Percentiles rank a stretch among this genome's conserved stretches.
Conservation (phyloP, 306 rosid genomes). For the Vicia villosa region DNA sequence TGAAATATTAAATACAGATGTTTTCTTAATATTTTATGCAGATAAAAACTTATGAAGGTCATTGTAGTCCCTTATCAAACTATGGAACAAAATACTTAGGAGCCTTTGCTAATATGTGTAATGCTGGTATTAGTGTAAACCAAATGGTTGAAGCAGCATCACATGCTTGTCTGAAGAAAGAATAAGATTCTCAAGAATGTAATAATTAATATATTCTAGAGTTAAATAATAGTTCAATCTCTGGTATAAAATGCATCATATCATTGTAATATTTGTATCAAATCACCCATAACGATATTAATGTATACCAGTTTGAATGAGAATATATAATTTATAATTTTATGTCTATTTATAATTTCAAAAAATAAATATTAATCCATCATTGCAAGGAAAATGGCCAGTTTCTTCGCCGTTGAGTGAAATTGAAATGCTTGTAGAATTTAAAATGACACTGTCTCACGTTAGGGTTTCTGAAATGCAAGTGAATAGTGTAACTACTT, state of each 20-base stretch:
- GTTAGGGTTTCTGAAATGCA: too few species aligned
- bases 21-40: not conserved
- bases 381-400: too few species aligned
- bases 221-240: not conserved
- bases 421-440: too few species aligned
- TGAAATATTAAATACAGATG: not conserved
- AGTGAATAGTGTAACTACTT: too few species aligned
- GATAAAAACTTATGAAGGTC: conserved; percentile 39
- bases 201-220: not conserved
- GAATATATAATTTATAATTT: too few species aligned
- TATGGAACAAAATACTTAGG: conserved; percentile 41
- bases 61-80: conserved; percentile 33
- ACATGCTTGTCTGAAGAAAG: conserved; percentile 42
- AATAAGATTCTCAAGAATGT: not conserved
- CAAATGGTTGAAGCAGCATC: conserved; percentile 34
- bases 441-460: too few species aligned
- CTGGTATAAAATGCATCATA: not conserved
- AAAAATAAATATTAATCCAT: too few species aligned
- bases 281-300: too few species aligned
- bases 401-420: too few species aligned
- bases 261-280: not conserved
- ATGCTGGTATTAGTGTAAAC: conserved; percentile 33
- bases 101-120: conserved; percentile 47
- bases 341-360: too few species aligned
- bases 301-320: too few species aligned